Base-by-base conservation (phyloP, 2,329 filamentous ascomycete genomes). In the Ophiostoma tasmaniense region DNA sequence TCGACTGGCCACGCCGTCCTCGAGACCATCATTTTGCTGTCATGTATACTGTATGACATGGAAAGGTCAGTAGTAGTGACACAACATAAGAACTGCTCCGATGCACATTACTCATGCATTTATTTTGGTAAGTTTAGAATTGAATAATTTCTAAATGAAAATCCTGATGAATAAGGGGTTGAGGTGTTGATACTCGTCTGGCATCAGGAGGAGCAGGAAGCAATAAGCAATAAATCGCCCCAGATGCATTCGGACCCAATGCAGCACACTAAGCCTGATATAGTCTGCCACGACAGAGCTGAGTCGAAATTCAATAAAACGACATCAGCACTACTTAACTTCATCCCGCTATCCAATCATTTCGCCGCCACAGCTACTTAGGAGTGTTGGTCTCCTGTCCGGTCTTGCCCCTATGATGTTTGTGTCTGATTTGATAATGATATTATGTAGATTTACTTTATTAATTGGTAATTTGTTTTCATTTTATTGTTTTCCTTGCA, bases 261-360 rank as follows among this genome's bases (percentile, higher is more conserved):
- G 67, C 67, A 66, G 42, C 33, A 42, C 6, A 11, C 67, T 68
- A 68, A 22, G 33, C 67, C 45, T 1, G 42, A 61, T 66, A 14
- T 28, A 37, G 67, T 4, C 13, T 28, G 25, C 45, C 42, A 25
- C 50, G 25, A 61, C 67, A 39, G 25, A 68, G 67, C 67, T 68
- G 67, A 68, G 25, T 55, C 61, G 37, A 62, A 64, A 69, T 66
- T 66, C 68, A 69, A 69, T 62, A 69, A 66, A 35, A 22, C 10
- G 11, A n/a, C 11, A 35, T 14, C 20, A 66, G 33, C 50, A 52
- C 59, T 33, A 64, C 33, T 52, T 55, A 30, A 67, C 59, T 67
- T 45, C 17, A 45, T 42, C 20, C 42, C 17, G 20, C 14, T 22
- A 39, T 30, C 61, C 67, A 68, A 68, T 68, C 67, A 55, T 25